phyloP scores from a whole-genome alignment of 257 asterid genomes.

The Buddleja alternifolia region DNA sequence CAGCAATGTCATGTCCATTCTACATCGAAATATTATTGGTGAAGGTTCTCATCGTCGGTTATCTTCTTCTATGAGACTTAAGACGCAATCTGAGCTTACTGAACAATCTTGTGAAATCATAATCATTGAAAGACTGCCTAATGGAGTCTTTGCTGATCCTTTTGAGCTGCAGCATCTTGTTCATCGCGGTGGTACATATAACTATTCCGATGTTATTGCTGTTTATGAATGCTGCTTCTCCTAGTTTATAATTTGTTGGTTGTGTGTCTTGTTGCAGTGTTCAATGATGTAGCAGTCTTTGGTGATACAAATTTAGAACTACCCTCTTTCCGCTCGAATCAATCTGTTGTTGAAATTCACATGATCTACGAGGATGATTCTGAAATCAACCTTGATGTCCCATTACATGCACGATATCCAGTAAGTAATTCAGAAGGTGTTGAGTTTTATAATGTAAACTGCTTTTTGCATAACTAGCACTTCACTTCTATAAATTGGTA shows the following conservation, averaged over 20 bases:
- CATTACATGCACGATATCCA: constrained; percentile 88
- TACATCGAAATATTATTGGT: constrained; percentile 54
- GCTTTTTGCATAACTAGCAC: neutral
- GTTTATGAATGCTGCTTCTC: neutral
- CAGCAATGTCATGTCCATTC: constrained; percentile 27
- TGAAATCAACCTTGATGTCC: constrained; percentile 57
- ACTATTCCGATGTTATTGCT: neutral
- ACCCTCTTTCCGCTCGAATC: constrained; percentile 81
- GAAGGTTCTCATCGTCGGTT: constrained; percentile 92
- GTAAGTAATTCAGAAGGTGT: constrained; percentile 36
- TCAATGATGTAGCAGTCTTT: constrained; percentile 69
- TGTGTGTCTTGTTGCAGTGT: constrained; percentile 47
- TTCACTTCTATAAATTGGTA: neutral
- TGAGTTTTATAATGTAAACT: neutral
- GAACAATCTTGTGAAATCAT: constrained; percentile 51
- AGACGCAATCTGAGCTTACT: constrained; percentile 37
- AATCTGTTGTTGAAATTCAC: constrained; percentile 77
- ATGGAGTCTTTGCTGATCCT: constrained; percentile 90
- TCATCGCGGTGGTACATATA: constrained; percentile 64
- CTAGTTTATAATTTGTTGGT: constrained; percentile 2
- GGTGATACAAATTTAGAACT: constrained; percentile 91
- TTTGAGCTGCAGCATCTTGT: constrained; percentile 89
- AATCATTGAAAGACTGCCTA: constrained; percentile 72
- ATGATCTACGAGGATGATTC: constrained; percentile 39
- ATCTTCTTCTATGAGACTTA: constrained; percentile 52